Conservation (phyloP, 1,284 basidiomycete genomes). For the Trametes polyzona region DNA sequence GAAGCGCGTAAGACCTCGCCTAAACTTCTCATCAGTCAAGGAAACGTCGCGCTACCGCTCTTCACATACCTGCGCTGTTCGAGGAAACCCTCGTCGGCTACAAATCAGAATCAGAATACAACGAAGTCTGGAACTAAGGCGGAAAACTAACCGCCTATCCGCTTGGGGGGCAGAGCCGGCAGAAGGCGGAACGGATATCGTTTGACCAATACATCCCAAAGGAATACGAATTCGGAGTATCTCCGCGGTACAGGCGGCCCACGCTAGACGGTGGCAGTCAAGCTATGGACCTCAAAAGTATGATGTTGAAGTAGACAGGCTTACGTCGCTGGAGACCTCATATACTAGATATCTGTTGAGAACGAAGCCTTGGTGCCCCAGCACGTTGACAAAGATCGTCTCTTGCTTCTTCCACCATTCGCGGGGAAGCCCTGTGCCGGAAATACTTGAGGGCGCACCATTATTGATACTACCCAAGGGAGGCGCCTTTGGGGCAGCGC, state of each 20-base stretch:
- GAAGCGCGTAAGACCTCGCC: slow-evolving; percentile 83
- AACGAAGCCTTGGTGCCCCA: slow-evolving; percentile 88
- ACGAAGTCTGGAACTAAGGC: neutral
- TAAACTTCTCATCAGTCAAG: slow-evolving; percentile 33
- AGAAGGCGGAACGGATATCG: slow-evolving; percentile 92
- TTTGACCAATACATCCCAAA: slow-evolving; percentile 81
- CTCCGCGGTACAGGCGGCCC: slow-evolving; percentile 69
- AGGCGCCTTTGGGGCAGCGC: slow-evolving; percentile 19
- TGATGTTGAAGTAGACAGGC: slow-evolving; percentile 30
- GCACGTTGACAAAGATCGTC: slow-evolving; percentile 66
- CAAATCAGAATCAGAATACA: neutral
- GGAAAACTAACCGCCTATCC: slow-evolving; percentile 74
- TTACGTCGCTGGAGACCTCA: slow-evolving; percentile 78
- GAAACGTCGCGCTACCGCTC: too few relatives aligned
- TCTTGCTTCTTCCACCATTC: slow-evolving; percentile 89
- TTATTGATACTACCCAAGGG: slow-evolving; percentile 41
- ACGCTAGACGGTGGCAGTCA: slow-evolving; percentile 42
- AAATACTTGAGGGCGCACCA: slow-evolving; percentile 58
- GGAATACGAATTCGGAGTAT: slow-evolving; percentile 90
- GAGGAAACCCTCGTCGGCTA: slow-evolving; percentile 85
- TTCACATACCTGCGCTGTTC: slow-evolving; percentile 77
- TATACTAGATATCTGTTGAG: slow-evolving; percentile 84
- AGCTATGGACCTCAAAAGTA: neutral
- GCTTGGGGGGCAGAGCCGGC: slow-evolving; percentile 88
- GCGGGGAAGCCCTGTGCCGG: slow-evolving; percentile 71